phyloP scores from a whole-genome alignment of 2,329 filamentous ascomycete genomes.

The Fusarium sp. region DNA sequence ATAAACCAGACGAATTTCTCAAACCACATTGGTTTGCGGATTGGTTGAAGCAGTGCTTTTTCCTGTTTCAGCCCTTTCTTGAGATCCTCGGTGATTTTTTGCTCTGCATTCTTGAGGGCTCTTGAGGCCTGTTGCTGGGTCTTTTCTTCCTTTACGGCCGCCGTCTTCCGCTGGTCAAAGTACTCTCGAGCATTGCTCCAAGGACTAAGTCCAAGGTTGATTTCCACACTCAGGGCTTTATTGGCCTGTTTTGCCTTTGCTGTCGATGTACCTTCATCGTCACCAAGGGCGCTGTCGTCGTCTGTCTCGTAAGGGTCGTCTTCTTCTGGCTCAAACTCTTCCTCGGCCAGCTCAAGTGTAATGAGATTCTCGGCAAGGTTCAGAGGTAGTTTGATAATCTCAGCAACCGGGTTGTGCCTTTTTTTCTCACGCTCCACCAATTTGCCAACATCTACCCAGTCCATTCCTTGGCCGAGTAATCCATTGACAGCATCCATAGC shows the following conservation, averaged over 20 bases:
- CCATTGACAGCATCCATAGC: constrained; percentile 92
- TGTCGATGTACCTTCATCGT: constrained; percentile 48
- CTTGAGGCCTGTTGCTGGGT: constrained; percentile 82
- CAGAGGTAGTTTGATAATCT: constrained; percentile 85
- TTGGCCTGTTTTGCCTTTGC: constrained; percentile 56
- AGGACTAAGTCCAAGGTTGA: constrained; percentile 82
- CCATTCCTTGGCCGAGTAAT: constrained; percentile 93
- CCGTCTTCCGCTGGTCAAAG: constrained; percentile 86
- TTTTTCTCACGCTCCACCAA: constrained; percentile 89
- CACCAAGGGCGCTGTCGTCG: constrained; percentile 60
- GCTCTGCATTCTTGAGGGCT: constrained; percentile 88
- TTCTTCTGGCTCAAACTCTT: constrained; percentile 69
- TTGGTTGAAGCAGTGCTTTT: constrained; percentile 84
- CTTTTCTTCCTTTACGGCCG: constrained; percentile 87
- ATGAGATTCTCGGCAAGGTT: constrained; percentile 91
- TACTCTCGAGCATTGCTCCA: constrained; percentile 94
- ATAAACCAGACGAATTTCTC: constrained; percentile 98
- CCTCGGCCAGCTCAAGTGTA: constrained; percentile 80
- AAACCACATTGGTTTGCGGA: constrained; percentile 90
- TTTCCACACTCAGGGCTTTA: constrained; percentile 76
- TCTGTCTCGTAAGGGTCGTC: constrained; percentile 72
- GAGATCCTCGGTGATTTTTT: constrained; percentile 85
- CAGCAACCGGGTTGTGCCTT: constrained; percentile 83
- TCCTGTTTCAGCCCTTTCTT: constrained; percentile 92
- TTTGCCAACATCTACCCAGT: constrained; percentile 91